Base-by-base conservation (phyloP, 2,329 filamentous ascomycete genomes). In the Colletotrichum sidae region DNA sequence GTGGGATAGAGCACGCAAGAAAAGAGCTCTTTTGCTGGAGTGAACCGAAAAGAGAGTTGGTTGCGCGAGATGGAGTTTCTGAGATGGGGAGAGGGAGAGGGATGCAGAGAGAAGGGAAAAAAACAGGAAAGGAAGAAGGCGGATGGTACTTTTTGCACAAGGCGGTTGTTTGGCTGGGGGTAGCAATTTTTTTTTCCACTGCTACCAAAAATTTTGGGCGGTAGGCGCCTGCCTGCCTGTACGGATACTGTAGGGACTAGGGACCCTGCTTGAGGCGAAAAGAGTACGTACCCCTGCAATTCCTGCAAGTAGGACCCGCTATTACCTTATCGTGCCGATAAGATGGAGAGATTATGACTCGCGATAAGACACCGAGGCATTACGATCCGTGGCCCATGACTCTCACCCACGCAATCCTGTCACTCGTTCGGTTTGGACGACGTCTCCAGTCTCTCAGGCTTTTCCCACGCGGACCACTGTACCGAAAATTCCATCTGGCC, bases 211-310 rank as follows among this genome's bases (percentile, higher is more conserved):
- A 38, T 62, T 56, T 68, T 68, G 58, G 55, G 49, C 25, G 47
- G 52, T 54, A 67, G 55, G 56, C 65, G 57, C 33, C 38, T 25
- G 4, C 25, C 25, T 25, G 25, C 25, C 25, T 25, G 25, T 25
- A 25, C 25, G 25, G 25, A 25, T 25, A 25, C 25, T 25, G 25
- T 25, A 25, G 45, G 52, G 17, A 42, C 47, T 25, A 60, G 41
- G 58, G 63, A 57, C 63, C 59, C 37, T 65, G 64, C 60, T 25
- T 55, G 51, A 60, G 64, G 64, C 64, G 25, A 67, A 62, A 65
- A 67, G 33, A 39, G 10, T 65, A 67, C 64, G 64, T 67, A 67
- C 25, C 34, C 37, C 37, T 6, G 44, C 12, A 35, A 34, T 8
- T 9, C 1, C 25, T 45, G 52, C 53, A 62, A 47, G 53, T 54